These are phyloP conservation scores for Fusarium irregulare DNA, from an alignment of 2,329 filamentous ascomycete genomes.

Conservation along the genomic window DNA sequence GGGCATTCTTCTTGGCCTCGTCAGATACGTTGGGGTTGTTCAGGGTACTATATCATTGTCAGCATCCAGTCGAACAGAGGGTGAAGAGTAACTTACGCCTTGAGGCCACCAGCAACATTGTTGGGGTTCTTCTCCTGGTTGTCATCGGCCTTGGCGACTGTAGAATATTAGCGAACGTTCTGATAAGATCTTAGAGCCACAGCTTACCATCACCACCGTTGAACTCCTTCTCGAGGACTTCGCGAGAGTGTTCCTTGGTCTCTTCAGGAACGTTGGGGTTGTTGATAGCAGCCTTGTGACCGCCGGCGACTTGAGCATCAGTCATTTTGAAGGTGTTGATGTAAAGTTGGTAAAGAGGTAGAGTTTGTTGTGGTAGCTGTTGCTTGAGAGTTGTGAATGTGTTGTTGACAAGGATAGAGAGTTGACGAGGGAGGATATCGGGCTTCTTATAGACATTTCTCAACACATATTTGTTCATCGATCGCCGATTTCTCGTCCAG, in stretches of 20 bases:
- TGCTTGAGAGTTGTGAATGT: neutral
- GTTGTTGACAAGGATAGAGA: constrained; percentile 1
- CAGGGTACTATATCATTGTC: constrained; percentile 52
- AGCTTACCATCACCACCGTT: constrained; percentile 54
- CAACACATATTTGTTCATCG: neutral
- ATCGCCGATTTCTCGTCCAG: constrained; percentile 5
- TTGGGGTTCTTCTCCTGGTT: constrained; percentile 62
- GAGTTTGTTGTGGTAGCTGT: neutral
- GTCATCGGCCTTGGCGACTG: constrained; percentile 50
- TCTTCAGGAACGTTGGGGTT: constrained; percentile 67
- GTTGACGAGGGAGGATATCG: neutral
- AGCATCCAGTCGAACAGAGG: neutral
- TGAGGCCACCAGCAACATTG: constrained; percentile 64
- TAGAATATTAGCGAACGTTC: neutral
- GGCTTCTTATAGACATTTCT: constrained; percentile 32
- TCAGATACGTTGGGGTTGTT: constrained; percentile 68
- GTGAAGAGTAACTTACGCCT: constrained; percentile 56
- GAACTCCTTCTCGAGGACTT: constrained; percentile 63
- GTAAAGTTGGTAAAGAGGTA: neutral
- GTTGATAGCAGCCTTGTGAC: constrained; percentile 69
- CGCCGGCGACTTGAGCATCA: constrained; percentile 64
- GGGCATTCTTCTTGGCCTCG: constrained; percentile 66
- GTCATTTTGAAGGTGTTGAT: constrained; percentile 55
- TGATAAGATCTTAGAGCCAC: no score
- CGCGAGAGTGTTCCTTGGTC: constrained; percentile 65